phyloP scores from a whole-genome alignment of 495 filamentous ascomycete genomes.

The Bacidia gigantensis region DNA sequence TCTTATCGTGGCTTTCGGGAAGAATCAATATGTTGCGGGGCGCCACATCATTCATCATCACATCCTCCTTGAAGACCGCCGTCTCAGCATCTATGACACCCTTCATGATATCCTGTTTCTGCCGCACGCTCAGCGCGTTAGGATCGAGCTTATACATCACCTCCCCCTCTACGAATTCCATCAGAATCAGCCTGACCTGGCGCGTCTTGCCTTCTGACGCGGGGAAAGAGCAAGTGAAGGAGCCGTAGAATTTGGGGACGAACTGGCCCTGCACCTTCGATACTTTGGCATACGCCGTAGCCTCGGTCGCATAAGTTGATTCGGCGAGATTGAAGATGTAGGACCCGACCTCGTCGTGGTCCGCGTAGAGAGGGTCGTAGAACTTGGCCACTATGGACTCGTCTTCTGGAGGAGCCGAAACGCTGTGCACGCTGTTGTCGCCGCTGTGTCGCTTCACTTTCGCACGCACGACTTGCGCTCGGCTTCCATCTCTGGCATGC shows the following conservation, averaged over 20 bases:
- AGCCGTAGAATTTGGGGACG: conserved; percentile 19
- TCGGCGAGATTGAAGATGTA: conserved; percentile 19
- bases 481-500: neutral
- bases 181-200: conserved; percentile 19
- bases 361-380: conserved; percentile 23
- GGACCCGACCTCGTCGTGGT: conserved; percentile 18
- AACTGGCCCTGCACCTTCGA: conserved; percentile 12
- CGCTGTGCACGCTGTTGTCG: neutral
- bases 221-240: conserved; percentile 18
- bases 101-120: conserved; percentile 18
- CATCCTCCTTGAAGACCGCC: conserved; percentile 13
- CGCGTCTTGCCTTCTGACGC: conserved; percentile 12
- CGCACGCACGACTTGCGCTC: neutral
- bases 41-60: conserved; percentile 16
- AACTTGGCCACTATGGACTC: conserved; percentile 21
- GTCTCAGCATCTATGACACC: conserved; percentile 18
- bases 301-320: conserved; percentile 15
- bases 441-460: neutral
- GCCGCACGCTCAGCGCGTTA: conserved; percentile 4
- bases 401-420: conserved; percentile 1
- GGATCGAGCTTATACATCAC: conserved; percentile 16
- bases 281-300: conserved; percentile 19
- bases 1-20: conserved; percentile 4
- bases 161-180: conserved; percentile 18
- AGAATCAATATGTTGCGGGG: conserved; percentile 17